Evolutionary conservation across 352 stramenopile genomes (phyloP).

Genomic region (Phytopythium ostracodes): DNA sequence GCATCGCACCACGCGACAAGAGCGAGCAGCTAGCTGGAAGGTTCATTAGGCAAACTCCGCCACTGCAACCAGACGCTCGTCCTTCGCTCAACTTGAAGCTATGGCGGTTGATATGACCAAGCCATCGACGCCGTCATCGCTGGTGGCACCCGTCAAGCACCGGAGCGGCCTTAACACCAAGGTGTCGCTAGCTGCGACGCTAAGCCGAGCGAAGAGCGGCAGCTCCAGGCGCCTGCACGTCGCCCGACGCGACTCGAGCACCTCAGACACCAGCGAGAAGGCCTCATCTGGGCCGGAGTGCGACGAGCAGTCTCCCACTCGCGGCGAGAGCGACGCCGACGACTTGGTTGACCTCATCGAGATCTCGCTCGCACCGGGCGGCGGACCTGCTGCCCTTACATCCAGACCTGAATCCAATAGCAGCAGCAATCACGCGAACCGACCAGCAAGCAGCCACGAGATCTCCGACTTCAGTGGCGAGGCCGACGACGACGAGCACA

Average conservation of each 20-base stretch:
- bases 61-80: not conserved
- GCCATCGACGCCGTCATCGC: not conserved
- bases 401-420: not conserved
- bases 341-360: constrained; percentile 41
- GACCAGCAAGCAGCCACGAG: constrained; percentile 1
- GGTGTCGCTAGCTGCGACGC: not conserved
- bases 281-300: not conserved
- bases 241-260: not conserved
- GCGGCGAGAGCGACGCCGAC: constrained; percentile 13
- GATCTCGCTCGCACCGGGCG: constrained; percentile 41
- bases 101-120: not conserved
- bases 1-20: not conserved
- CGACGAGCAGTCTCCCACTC: constrained; percentile 5
- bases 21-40: not conserved
- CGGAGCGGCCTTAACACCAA: not conserved
- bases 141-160: not conserved
- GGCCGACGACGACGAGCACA: constrained; percentile 30
- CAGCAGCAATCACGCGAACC: constrained; percentile 1
- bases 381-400: not conserved
- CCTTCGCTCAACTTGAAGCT: not conserved
- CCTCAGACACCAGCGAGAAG: not conserved
- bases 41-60: not conserved
- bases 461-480: constrained; percentile 9
- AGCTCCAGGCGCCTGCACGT: constrained; percentile 1
- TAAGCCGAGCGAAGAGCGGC: not conserved